Percentiles rank a stretch among this genome's conserved stretches.
Evolutionary conservation across 192 early-diverging fungal genomes (phyloP).

Genomic region (Coemansia guatemalensis): DNA sequence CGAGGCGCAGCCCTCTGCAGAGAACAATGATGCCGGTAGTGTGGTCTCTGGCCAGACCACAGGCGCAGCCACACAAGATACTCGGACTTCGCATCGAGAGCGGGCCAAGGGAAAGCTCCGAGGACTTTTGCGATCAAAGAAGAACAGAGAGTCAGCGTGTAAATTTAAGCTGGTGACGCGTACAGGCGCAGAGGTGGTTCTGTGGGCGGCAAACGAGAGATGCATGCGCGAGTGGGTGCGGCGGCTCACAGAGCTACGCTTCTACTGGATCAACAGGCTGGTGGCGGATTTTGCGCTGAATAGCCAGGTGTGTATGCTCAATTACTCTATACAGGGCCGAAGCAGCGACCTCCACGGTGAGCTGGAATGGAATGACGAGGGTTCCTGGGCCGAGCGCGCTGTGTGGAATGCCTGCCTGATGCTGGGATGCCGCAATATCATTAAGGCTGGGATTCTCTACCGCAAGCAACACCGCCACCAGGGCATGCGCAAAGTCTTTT

Average conservation of each 20-base stretch:
- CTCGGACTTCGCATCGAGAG: background rate
- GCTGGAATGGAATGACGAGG: conserved; percentile 40
- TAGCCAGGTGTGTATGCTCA: conserved; percentile 36
- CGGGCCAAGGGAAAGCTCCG: conserved; percentile 18
- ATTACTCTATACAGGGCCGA: conserved; percentile 40
- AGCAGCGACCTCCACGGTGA: conserved; percentile 24
- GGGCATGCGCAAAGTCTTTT: conserved; percentile 51
- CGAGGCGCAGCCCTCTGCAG: background rate
- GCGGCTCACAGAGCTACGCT: conserved; percentile 35
- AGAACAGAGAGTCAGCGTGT: conserved; percentile 20
- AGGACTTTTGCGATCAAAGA: conserved; percentile 32
- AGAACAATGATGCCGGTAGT: background rate
- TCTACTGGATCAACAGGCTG: conserved; percentile 46
- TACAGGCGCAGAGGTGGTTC: conserved; percentile 25
- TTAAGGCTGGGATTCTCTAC: conserved; percentile 47
- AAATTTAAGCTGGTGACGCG: conserved; percentile 43
- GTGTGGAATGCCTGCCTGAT: conserved; percentile 51
- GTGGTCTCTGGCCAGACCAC: background rate
- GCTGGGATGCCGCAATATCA: conserved; percentile 50
- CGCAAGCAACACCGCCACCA: conserved; percentile 49
- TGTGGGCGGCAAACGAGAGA: conserved; percentile 39
- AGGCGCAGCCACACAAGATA: background rate
- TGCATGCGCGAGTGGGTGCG: conserved; percentile 51
- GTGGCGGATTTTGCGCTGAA: conserved; percentile 33
- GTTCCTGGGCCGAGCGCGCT: conserved; percentile 40